Base-by-base conservation (phyloP, 306 rosid genomes). In the Acmispon strigosus region DNA sequence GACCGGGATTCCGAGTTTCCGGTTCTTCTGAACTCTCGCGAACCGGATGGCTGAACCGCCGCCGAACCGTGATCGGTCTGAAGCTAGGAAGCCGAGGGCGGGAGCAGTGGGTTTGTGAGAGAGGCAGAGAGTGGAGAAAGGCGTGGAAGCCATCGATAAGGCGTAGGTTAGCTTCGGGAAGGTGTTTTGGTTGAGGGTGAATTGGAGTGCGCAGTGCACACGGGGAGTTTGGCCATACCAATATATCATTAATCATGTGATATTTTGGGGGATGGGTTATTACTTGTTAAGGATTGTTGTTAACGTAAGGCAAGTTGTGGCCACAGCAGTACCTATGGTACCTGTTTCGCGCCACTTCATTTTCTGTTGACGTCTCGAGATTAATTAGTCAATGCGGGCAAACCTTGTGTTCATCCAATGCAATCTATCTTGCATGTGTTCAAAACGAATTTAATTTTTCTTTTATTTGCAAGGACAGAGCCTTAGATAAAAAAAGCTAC, bases 141-240 rank as follows among this genome's bases (percentile, higher is more conserved):
- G 44, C 22, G 81, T 17, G 73, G 97, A 85, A 59, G 97, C 94
- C 97, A 90, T 93, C 9, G 84, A 77, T 59, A 73, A 69, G 12
- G 77, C 27, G 71, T 27, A 32, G 34, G 24, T 51, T 41, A 44
- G 70, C 44, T 42, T 37, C 7, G 12, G 78, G 65, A 39, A 1
- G 44, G 24, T 14, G 22, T 11, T 45, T 42, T 29, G n/a, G 27
- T 4, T 13, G 37, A 20, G 7, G 7, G 12, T 5, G 57, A 41
- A 41, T 0, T 39, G 5, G 41, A 36, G 66, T 22, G 43, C 53
- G 58, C 18, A 67, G 14, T 44, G 68, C 65, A 59, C 79, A 56
- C 41, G 13, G 15, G 19, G 47, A 47, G n/a, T 4, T 9, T 16
- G 48, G 50, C n/a, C n/a, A n/a, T n/a, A n/a, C n/a, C n/a, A n/a